These are phyloP conservation scores for Sphagnum fallax DNA, from an alignment of 228 moss, liverwort and hornwort genomes.

Conservation along the genomic window DNA sequence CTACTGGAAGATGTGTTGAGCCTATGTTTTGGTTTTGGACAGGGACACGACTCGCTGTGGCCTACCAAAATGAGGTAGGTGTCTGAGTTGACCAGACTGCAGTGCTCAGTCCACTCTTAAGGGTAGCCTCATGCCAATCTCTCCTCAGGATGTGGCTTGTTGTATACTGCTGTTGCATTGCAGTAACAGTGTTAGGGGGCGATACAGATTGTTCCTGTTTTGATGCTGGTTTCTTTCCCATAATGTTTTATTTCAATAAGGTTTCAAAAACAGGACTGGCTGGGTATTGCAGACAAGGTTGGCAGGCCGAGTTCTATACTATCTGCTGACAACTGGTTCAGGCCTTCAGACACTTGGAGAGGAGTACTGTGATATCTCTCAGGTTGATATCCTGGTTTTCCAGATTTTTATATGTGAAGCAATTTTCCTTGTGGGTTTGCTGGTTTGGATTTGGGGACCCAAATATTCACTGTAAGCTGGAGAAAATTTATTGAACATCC, in stretches of 20 bases:
- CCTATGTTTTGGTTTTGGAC: conserved; percentile 3
- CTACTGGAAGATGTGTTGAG: not conserved
- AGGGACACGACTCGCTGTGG: conserved; percentile 95
- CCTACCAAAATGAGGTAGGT: conserved; percentile 83
- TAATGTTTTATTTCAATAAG: too few relatives aligned
- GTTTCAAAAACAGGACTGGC: too few relatives aligned
- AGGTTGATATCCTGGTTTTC: conserved; percentile 27
- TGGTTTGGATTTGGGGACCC: not conserved
- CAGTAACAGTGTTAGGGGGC: too few relatives aligned
- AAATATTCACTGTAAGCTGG: too few relatives aligned
- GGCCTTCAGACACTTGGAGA: conserved; percentile 97
- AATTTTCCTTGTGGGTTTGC: not conserved
- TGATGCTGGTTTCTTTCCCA: too few relatives aligned
- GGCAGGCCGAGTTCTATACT: conserved; percentile 91
- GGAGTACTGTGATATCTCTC: conserved; percentile 95
- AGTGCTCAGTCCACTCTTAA: too few relatives aligned
- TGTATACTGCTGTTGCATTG: too few relatives aligned
- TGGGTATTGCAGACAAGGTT: conserved; percentile 61
- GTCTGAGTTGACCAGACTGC: not conserved
- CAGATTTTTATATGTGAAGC: not conserved
- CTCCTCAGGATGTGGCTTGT: too few relatives aligned
- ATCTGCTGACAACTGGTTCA: conserved; percentile 85
- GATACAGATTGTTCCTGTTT: too few relatives aligned
- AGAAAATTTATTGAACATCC: too few relatives aligned
- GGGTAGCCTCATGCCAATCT: too few relatives aligned